Base-by-base conservation (phyloP, 2,329 filamentous ascomycete genomes). In the Ophiosphaerella korrae region DNA sequence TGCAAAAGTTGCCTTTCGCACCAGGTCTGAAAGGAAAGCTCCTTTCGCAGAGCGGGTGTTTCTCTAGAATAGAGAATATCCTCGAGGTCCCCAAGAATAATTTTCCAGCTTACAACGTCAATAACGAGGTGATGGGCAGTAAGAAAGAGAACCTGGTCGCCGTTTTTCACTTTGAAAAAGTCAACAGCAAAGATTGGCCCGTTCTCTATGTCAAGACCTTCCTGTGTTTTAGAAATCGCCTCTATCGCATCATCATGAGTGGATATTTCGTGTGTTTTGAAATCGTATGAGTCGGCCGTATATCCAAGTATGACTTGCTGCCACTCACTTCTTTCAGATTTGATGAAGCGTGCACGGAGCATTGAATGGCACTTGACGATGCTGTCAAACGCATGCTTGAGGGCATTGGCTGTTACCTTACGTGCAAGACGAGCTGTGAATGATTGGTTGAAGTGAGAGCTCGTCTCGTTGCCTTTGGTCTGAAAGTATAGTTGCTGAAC, bases 401-500 rank as follows among this genome's bases (percentile, higher is more conserved):
- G 34, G 64, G 65, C 31, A 3, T 31, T 18, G 5, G 43, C 26
- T 45, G 62, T 66, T 0, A 75, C 16, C 1, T 50, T 54, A 13
- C 59, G 66, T 5, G 68, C 62, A 7, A 79, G 40, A 1, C 66
- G 66, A 5, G 80, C 56, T 1, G 74, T 68, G 36, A 77, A 77
- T 8, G 74, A 79, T 50, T 80, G 78, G 47, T 80, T 79, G 64
- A 78, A 78, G 21, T 74, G 74, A 5, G 61, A 58, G 14, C 75
- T 63, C 3, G 71, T 72, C 1, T 73, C 58, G 11, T 62, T 48
- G 7, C 55, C 55, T 29, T 58, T 59, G 2, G 54, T 61, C n/a
- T 71, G 48, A 48, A 80, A 77, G 48, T 77, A 78, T 32, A 79
- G 63, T 14, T 70, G 63, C 48, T 80, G 79, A 18, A 80, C 75